Conservation (phyloP, 768 basidiomycete species). For the Filobasidium wieringae region DNA sequence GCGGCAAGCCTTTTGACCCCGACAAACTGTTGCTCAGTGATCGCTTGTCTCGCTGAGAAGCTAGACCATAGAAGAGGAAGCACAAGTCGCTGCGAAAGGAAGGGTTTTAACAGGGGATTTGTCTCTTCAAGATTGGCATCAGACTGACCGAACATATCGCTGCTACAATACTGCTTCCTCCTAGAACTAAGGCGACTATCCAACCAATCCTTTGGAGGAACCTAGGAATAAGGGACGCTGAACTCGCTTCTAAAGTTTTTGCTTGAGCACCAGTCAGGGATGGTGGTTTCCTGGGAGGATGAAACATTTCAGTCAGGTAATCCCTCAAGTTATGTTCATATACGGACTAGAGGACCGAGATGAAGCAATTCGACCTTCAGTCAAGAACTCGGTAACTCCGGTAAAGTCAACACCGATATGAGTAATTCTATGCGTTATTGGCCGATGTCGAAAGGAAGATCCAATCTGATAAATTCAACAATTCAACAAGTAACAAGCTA, state of each 20-base stretch:
- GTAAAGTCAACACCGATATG: too few relatives aligned
- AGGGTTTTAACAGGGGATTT: neutral
- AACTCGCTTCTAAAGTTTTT: neutral
- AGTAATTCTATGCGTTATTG: too few relatives aligned
- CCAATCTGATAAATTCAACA: too few relatives aligned
- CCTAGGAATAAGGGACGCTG: neutral
- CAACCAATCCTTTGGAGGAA: slow-evolving; percentile 24
- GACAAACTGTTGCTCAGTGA: slow-evolving; percentile 25
- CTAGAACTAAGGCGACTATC: slow-evolving; percentile 28
- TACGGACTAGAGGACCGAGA: too few relatives aligned
- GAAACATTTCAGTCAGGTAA: too few relatives aligned
- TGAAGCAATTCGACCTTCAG: too few relatives aligned
- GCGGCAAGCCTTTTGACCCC: slow-evolving; percentile 8
- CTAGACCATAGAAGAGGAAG: slow-evolving; percentile 32
- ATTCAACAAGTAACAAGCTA: too few relatives aligned
- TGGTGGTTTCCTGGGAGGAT: too few relatives aligned
- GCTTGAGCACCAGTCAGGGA: too few relatives aligned
- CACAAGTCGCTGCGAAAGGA: slow-evolving; percentile 14
- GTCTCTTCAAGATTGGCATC: neutral
- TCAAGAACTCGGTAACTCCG: too few relatives aligned
- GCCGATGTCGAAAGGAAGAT: too few relatives aligned
- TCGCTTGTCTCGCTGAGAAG: slow-evolving; percentile 31
- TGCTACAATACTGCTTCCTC: slow-evolving; percentile 19
- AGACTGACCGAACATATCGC: slow-evolving; percentile 25
- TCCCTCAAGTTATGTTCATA: too few relatives aligned